Conservation (phyloP, 768 basidiomycete species). For the Russula virescens region DNA sequence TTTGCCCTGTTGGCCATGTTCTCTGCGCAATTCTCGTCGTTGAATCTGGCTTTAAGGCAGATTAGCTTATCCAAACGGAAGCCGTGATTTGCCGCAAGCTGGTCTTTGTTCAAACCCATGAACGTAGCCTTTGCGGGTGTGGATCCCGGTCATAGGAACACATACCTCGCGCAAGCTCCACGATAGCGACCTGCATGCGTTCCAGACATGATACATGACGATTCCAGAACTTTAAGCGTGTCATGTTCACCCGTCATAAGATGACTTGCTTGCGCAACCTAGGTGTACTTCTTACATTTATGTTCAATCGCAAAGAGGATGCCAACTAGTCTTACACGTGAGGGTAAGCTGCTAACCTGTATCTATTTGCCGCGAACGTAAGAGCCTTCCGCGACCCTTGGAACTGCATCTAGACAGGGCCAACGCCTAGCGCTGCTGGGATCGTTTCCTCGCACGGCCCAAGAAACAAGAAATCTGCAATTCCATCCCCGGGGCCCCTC, state of each 20-base stretch:
- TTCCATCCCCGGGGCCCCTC: conserved; percentile 32
- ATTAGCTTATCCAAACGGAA: not conserved
- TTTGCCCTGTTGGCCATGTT: not conserved
- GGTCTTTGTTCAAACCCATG: not conserved
- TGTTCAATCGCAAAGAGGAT: no score
- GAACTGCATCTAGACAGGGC: not conserved
- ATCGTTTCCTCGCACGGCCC: conserved; percentile 46
- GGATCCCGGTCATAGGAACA: no score
- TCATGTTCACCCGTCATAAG: not conserved
- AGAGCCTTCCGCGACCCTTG: no score
- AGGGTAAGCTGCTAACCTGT: no score
- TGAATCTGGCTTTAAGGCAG: no score
- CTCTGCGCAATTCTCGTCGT: not conserved
- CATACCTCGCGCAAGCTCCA: no score
- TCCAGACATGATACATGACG: not conserved
- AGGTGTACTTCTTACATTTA: no score
- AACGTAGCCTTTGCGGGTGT: not conserved
- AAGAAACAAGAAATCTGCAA: conserved; percentile 46
- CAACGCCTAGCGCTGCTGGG: conserved; percentile 35
- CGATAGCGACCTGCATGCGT: not conserved
- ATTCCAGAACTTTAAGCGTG: not conserved
- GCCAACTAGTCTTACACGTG: no score
- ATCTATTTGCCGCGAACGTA: no score
- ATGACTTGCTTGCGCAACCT: not conserved
- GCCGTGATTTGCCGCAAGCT: not conserved